Percentiles rank a stretch among this genome's conserved stretches.
These are phyloP conservation scores for Xylaria sp. DNA, from an alignment of 2,329 filamentous ascomycete species.

Conservation along the genomic window DNA sequence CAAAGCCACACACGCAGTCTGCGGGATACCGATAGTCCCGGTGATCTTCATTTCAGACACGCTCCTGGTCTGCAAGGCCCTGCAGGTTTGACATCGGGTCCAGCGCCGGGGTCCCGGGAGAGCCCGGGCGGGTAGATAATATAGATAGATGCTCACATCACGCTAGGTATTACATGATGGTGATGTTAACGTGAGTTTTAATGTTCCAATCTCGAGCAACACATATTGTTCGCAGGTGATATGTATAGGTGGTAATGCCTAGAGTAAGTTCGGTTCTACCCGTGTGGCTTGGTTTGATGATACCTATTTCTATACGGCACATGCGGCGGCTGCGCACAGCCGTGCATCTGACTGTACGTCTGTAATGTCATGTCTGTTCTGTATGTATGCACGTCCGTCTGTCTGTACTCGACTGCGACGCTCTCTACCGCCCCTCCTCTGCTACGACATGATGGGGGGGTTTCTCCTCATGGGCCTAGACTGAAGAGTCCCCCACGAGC, in stretches of 20 bases:
- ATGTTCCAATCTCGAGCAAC: constrained; percentile 5
- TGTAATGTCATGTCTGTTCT: not conserved
- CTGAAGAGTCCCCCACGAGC: constrained; percentile 19
- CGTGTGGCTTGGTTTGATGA: constrained; percentile 17
- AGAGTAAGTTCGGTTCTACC: constrained; percentile 17
- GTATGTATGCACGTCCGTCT: not conserved
- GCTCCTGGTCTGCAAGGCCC: constrained; percentile 30
- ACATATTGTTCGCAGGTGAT: not conserved
- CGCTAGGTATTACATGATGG: not conserved
- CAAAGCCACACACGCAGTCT: constrained; percentile 25
- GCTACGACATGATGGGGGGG: constrained; percentile 3
- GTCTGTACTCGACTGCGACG: constrained; percentile 4
- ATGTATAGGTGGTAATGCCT: not conserved
- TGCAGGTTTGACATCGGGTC: constrained; percentile 38
- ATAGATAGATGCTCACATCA: constrained; percentile 6
- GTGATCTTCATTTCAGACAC: constrained; percentile 47
- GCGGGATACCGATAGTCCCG: constrained; percentile 47
- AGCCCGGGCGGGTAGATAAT: constrained; percentile 17
- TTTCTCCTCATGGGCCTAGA: constrained; percentile 22
- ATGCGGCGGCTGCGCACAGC: constrained; percentile 3
- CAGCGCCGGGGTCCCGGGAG: constrained; percentile 28
- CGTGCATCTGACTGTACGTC: not conserved
- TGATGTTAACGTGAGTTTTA: not conserved
- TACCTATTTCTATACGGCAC: constrained; percentile 16
- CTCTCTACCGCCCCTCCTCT: not conserved